phyloP scores from a whole-genome alignment of 441 rosid genomes.

The Populus hybrid region DNA sequence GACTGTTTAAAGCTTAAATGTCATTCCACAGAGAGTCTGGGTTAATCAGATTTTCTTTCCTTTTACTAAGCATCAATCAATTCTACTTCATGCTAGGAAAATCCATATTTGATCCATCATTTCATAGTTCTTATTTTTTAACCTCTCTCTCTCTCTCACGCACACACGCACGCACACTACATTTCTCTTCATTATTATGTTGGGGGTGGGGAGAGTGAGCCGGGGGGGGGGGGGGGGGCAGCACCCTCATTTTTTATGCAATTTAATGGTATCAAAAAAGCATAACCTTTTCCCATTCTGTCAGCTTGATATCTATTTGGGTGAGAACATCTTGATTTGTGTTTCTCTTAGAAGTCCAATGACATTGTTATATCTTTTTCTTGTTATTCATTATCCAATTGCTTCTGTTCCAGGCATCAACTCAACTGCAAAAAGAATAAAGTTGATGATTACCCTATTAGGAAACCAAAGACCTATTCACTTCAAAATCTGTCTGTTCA shows the following conservation, averaged over 20 bases:
- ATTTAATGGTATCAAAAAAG: neutral
- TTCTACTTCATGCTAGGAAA: neutral
- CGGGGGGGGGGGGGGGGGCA: neutral
- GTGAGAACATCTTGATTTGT: neutral
- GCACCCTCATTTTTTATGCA: neutral
- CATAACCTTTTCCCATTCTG: neutral
- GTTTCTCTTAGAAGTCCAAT: neutral
- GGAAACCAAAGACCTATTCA: slow-evolving; percentile 42
- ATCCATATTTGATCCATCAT: neutral
- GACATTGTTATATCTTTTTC: neutral
- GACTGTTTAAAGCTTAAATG: neutral
- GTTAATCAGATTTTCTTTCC: neutral
- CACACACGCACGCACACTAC: neutral
- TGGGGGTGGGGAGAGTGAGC: neutral
- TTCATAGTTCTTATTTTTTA: neutral
- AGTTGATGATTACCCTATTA: slow-evolving; percentile 42
- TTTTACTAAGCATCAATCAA: slow-evolving; percentile 4
- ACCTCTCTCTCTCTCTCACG: no score
- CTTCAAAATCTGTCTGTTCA: slow-evolving; percentile 33
- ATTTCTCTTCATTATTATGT: neutral
- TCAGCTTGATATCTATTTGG: neutral
- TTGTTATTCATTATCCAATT: slow-evolving; percentile 7
- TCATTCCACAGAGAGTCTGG: neutral
- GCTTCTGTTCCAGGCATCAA: slow-evolving; percentile 59
- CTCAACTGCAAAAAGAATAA: slow-evolving; percentile 66